Evolutionary conservation across 345 rosid species (phyloP).

Genomic region (Hibiscus tridactylites): DNA sequence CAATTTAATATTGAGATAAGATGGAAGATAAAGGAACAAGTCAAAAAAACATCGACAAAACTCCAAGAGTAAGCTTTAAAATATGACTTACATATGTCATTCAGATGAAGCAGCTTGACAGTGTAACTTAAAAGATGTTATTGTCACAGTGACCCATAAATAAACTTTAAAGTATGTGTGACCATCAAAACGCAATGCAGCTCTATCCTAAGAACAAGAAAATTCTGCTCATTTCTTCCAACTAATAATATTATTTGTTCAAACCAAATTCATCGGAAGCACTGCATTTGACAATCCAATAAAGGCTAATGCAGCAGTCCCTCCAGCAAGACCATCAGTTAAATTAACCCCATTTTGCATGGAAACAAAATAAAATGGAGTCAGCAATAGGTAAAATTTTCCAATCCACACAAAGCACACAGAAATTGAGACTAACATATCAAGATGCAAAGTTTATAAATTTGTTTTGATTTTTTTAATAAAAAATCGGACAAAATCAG

Average conservation of each 20-base stretch:
- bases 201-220: not conserved
- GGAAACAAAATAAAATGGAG: slow-evolving; percentile 74
- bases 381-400: slow-evolving; percentile 52
- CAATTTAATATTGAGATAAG: not conserved
- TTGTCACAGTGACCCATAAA: not conserved
- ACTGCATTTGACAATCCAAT: slow-evolving; percentile 26
- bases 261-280: not conserved
- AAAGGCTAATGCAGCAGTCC: slow-evolving; percentile 74
- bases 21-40: not conserved
- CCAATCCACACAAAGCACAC: slow-evolving; percentile 72
- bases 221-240: not conserved
- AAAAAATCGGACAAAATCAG: not conserved
- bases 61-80: not conserved
- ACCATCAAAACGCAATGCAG: not conserved
- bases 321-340: slow-evolving; percentile 85
- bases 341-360: slow-evolving; percentile 69
- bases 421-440: not conserved
- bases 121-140: not conserved
- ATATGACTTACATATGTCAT: not conserved
- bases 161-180: not conserved
- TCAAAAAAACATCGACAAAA: not conserved
- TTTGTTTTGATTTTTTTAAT: not conserved
- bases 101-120: not conserved
- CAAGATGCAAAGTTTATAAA: not conserved
- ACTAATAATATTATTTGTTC: not conserved